These are phyloP conservation scores for Circinella minor DNA, from an alignment of 371 early-diverging fungal species.

Conservation along the genomic window DNA sequence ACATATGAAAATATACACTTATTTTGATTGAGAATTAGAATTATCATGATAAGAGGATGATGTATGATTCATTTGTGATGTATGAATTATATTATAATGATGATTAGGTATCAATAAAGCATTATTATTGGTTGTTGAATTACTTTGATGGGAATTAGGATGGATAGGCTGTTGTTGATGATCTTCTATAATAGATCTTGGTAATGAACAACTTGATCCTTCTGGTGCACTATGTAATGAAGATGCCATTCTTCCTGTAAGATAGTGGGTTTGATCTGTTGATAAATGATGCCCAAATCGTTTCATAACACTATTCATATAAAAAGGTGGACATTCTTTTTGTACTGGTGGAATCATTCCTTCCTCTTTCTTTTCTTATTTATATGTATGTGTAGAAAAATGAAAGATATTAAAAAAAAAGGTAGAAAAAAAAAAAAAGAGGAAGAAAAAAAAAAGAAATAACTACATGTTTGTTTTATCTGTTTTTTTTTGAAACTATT, in stretches of 20 bases:
- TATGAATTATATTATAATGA: not conserved
- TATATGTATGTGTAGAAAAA: not conserved
- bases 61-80: too few relatives aligned
- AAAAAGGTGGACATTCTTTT: conserved; percentile 11
- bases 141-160: too few relatives aligned
- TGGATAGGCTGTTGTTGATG: not conserved
- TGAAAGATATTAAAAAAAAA: not conserved
- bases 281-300: conserved; percentile 21
- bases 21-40: too few relatives aligned
- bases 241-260: conserved; percentile 13
- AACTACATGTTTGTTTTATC: not conserved
- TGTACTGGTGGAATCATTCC: conserved; percentile 3
- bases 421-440: conserved; percentile 3
- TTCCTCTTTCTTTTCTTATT: too few relatives aligned
- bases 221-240: conserved; percentile 17
- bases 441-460: not conserved
- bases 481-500: not conserved
- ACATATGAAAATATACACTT: too few relatives aligned
- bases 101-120: not conserved
- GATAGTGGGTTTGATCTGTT: conserved; percentile 8
- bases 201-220: conserved; percentile 14
- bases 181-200: not conserved
- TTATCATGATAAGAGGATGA: too few relatives aligned
- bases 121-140: not conserved
- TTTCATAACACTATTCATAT: conserved; percentile 19